A percentile compares a stretch with the other conserved stretches of the same genome.
Conservation (phyloP, 176 grass and related monocot genomes). For the Musa itinerans region DNA sequence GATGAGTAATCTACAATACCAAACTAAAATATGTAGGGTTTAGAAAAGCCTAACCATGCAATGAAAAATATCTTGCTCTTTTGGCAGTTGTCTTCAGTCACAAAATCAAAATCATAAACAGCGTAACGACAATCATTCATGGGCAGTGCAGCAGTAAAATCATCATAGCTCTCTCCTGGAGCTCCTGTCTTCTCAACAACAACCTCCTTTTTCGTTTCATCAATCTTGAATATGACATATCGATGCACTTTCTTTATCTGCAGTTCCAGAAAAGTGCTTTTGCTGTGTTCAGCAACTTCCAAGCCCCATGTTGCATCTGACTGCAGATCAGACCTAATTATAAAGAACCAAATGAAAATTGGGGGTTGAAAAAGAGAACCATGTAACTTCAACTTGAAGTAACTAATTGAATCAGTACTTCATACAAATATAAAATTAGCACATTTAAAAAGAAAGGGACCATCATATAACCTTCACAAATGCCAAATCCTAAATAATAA, state of each 20-base stretch:
- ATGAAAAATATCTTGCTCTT: slow-evolving; percentile 99
- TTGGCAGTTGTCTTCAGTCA: slow-evolving; percentile 81
- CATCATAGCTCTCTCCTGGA: slow-evolving; percentile 84
- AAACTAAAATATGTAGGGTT: background rate
- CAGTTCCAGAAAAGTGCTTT: slow-evolving; percentile 50
- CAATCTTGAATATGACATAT: slow-evolving; percentile 86
- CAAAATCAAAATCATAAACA: slow-evolving; percentile 87
- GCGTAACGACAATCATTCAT: slow-evolving; percentile 92
- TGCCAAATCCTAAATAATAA: too few species aligned
- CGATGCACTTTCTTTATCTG: slow-evolving; percentile 64
- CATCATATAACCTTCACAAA: too few species aligned
- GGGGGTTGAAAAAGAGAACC: too few species aligned
- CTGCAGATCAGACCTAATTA: slow-evolving; percentile 14
- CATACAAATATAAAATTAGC: too few species aligned
- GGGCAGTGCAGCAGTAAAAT: slow-evolving; percentile 75
- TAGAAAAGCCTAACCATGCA: slow-evolving; percentile 53
- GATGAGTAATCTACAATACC: too few species aligned
- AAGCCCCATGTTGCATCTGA: slow-evolving; percentile 66
- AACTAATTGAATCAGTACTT: too few species aligned
- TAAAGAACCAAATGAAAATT: too few species aligned
- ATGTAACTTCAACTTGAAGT: too few species aligned
- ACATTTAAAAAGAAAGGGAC: too few species aligned
- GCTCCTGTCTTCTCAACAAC: slow-evolving; percentile 84
- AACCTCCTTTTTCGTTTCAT: slow-evolving; percentile 75
- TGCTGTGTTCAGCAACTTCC: slow-evolving; percentile 54